Percentiles rank a stretch among this genome's conserved stretches.
Conservation (phyloP, 2,329 filamentous ascomycete genomes). For the Penicillium thymicola region DNA sequence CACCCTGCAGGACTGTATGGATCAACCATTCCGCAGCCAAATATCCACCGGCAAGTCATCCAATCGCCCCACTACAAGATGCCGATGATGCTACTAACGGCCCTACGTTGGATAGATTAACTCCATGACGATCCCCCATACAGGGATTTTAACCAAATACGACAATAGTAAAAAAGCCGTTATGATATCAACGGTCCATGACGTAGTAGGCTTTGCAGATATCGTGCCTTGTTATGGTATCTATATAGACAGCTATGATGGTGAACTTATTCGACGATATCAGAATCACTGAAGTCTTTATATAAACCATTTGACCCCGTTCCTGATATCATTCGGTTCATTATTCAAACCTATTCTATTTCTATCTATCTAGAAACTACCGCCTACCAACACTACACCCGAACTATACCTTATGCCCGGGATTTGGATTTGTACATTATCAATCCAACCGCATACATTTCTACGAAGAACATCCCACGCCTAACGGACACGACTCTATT, state of each 20-base stretch:
- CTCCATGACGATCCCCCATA: slow-evolving; percentile 10
- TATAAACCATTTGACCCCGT: slow-evolving; percentile 1
- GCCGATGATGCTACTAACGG: slow-evolving; percentile 12
- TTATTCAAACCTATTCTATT: background rate
- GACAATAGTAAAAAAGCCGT: background rate
- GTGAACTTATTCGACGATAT: slow-evolving; percentile 12
- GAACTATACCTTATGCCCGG: slow-evolving; percentile 5
- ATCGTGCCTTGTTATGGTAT: slow-evolving; percentile 8
- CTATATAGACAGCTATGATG: slow-evolving; percentile 10
- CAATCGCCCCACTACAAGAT: slow-evolving; percentile 20
- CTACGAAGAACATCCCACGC: slow-evolving; percentile 3
- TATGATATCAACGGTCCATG: slow-evolving; percentile 24
- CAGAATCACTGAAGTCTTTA: slow-evolving; percentile 6
- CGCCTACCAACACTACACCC: background rate
- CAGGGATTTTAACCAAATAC: slow-evolving; percentile 7
- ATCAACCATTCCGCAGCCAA: slow-evolving; percentile 9
- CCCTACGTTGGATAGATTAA: slow-evolving; percentile 8
- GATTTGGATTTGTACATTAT: slow-evolving; percentile 4
- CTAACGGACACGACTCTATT: background rate
- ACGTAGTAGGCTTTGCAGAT: slow-evolving; percentile 17
- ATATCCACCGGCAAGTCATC: slow-evolving; percentile 3
- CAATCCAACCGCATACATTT: background rate
- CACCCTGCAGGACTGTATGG: background rate
- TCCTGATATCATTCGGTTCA: background rate
- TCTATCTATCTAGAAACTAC: slow-evolving; percentile 3